Conservation (phyloP, 2,329 filamentous ascomycete species). For the Blastomyces emzantsi region DNA sequence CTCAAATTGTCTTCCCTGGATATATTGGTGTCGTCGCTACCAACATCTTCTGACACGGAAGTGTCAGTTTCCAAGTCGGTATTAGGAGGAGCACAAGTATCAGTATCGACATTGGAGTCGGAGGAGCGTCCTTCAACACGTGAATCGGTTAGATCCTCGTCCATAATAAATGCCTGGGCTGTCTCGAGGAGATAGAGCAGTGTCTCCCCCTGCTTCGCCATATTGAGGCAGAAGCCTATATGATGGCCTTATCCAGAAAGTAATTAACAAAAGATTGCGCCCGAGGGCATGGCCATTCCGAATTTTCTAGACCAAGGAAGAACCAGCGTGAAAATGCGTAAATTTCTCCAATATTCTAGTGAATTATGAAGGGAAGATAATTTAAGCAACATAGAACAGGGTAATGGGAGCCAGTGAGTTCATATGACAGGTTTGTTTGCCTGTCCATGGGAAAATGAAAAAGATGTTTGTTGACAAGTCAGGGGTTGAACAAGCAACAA, state of each 20-base stretch:
- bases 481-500: background rate
- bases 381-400: background rate
- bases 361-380: background rate
- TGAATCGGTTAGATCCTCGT: background rate
- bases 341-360: conserved; percentile 3
- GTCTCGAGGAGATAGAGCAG: background rate
- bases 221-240: background rate
- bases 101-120: background rate
- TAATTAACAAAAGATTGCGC: background rate
- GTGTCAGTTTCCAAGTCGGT: background rate
- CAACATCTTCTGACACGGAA: background rate
- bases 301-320: background rate
- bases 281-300: too few relatives aligned
- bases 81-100: background rate
- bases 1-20: background rate
- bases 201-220: background rate
- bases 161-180: background rate
- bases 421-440: background rate
- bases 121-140: background rate
- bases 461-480: background rate
- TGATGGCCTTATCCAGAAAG: background rate
- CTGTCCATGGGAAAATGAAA: background rate
- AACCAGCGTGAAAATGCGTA: background rate
- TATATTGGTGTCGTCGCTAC: background rate
- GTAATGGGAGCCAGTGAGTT: background rate